phyloP scores from a whole-genome alignment of 768 basidiomycete genomes.

The Amylocystis lapponica region DNA sequence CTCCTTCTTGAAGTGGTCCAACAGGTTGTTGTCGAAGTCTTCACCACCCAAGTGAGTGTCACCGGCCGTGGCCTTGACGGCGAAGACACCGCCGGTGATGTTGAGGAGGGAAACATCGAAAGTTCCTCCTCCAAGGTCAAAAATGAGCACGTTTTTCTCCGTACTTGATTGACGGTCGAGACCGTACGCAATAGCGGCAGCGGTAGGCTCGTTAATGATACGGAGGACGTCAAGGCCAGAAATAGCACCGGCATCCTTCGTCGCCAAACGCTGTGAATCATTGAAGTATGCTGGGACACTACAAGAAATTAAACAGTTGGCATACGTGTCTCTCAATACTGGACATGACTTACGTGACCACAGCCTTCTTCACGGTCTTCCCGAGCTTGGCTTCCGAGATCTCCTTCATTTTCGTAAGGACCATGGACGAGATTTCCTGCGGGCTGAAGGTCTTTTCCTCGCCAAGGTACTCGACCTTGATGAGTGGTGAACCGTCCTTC shows the following conservation, averaged over 20 bases:
- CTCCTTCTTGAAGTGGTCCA: slow-evolving; percentile 99
- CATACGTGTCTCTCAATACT: too few relatives aligned
- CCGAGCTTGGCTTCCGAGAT: slow-evolving; percentile 99
- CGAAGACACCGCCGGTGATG: slow-evolving; percentile 97
- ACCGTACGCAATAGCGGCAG: slow-evolving; percentile 98
- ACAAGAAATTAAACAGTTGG: neutral
- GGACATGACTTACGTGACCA: slow-evolving; percentile 91
- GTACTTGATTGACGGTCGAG: slow-evolving; percentile 90
- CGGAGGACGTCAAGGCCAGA: slow-evolving; percentile 98
- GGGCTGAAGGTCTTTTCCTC: slow-evolving; percentile 97
- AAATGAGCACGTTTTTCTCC: slow-evolving; percentile 98
- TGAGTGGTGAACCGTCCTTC: slow-evolving; percentile 94
- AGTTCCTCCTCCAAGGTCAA: slow-evolving; percentile 99
- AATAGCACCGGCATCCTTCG: slow-evolving; percentile 98
- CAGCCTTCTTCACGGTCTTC: slow-evolving; percentile 97
- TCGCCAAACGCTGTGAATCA: slow-evolving; percentile 98
- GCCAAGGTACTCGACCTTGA: slow-evolving; percentile 91
- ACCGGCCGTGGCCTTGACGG: slow-evolving; percentile 98
- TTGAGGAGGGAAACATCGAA: slow-evolving; percentile 99
- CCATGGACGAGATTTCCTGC: slow-evolving; percentile 99
- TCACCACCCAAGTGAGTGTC: slow-evolving; percentile 99
- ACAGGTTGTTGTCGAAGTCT: slow-evolving; percentile 97
- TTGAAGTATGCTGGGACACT: slow-evolving; percentile 98
- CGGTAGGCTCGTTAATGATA: slow-evolving; percentile 99
- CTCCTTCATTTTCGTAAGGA: slow-evolving; percentile 99